Base-by-base conservation (phyloP, 208 protist species). In the Wallacemonas rigidus region DNA sequence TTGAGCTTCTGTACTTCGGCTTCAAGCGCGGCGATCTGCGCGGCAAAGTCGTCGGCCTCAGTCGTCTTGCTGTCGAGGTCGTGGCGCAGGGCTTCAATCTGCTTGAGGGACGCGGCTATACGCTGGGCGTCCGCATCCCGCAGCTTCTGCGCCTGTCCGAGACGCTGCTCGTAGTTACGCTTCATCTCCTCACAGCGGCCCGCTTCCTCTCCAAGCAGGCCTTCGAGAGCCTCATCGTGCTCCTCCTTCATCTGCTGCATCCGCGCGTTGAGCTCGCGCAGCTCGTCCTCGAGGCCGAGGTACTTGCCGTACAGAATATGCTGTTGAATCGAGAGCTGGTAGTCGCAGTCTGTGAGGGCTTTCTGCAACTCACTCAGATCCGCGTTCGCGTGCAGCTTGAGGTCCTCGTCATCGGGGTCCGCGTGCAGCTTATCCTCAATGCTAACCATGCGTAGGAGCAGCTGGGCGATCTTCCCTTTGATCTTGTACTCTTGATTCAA, bases 401-500 rank as follows among this genome's bases (percentile, higher is more conserved):
- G 17, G n/a, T 86, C 77, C 58, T 93, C 85, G n/a, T 93, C 89
- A 68, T 94, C 81, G n/a, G 71, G 38, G 56, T 71, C 60, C 36
- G 67, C 48, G 41, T 76, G 79, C 14, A 89, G 81, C 72, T 86
- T 74, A 44, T 73, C 76, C 67, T 96, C 87, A 3, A 96, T 58
- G 50, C 91, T 74, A 26, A 80, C 76, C 47, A 92, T 92, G 11
- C 80, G 84, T 15, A 62, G 57, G 14, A 92, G 83, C 43, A 90
- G 67, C 71, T 85, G 75, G 36, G 89, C 77, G 50, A 89, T 83
- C 43, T 71, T 89, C 11, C 81, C 79, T 55, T 93, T 79, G 51
- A 96, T 72, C 68, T 94, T 79, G 67, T 90, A 91, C 71, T 91
- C 88, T n/a, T 75, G 68, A 63, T 86, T 88, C 4, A 94, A 79